A percentile compares a stretch with the other conserved stretches of the same genome.
Conservation (phyloP, 164 flowering plant species). For the Piper betle region DNA sequence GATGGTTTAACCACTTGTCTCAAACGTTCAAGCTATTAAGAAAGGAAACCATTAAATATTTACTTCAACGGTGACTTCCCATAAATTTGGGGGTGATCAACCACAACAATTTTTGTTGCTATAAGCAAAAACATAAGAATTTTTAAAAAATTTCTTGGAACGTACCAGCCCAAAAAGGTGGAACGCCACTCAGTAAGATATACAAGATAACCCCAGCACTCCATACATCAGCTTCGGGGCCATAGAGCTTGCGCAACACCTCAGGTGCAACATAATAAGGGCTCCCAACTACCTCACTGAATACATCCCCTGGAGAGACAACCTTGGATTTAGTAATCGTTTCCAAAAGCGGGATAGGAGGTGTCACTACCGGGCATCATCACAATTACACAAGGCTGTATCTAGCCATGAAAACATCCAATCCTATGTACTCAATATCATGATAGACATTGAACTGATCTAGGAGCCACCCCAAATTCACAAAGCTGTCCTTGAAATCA, state of each 20-base stretch:
- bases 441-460: not conserved
- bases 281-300: slow-evolving; percentile 70
- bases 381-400: not conserved
- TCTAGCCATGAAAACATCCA: not conserved
- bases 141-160: not conserved
- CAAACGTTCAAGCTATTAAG: no score
- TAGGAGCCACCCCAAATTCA: no score
- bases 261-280: slow-evolving; percentile 86
- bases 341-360: not conserved
- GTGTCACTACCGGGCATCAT: not conserved
- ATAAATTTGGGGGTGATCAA: no score
- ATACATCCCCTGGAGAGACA: slow-evolving; percentile 29
- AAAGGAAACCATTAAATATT: no score
- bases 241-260: slow-evolving; percentile 57
- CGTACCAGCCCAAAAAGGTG: slow-evolving; percentile 81
- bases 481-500: not conserved
- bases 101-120: not conserved
- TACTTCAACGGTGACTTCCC: no score
- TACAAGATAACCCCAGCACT: slow-evolving; percentile 83
- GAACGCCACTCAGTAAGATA: slow-evolving; percentile 68
- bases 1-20: no score
- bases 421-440: not conserved
- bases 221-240: slow-evolving; percentile 71
- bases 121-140: not conserved
- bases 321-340: not conserved